Evolutionary conservation across 2,329 filamentous ascomycete species (phyloP), one percentile per base, ranked within the genome.

Genomic region (Aspergillus luchuensis): DNA sequence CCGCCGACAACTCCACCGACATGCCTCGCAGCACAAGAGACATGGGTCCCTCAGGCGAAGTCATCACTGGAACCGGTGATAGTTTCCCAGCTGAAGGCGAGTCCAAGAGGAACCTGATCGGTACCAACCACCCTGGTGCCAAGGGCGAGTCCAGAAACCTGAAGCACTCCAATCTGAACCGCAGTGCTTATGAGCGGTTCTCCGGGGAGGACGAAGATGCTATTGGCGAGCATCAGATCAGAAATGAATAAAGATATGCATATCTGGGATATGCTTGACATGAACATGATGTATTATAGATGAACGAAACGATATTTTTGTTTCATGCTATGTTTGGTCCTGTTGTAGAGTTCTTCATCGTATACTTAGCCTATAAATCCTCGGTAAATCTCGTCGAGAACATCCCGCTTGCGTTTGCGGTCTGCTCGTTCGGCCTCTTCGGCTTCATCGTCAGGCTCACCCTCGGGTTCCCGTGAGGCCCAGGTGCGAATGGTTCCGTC

Each of bases 401-500:
- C 89, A 71, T 91, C 88, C 47, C 91, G 83, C 78, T 96, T 97
- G 65, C 85, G 82, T 67, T 87, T 87, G 63, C 81, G 83, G 56
- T 76, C 77, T 10, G 76, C 71, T 39, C 79, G 77, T 63, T 82
- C 85, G n/a, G 81, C 79, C 21, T 83, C 78, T 36, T 83, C 80
- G 61, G 72, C 74, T 57, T 80, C 78, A 11, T 80, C 78, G 10
- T 74, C 69, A 2, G 70, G 71, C 36, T 74, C 76, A 5, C 81
- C 79, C 4, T 84, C 85, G 1, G 80, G 76, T 5, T 86, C 76
- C 38, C 80, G 79, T 2, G 91, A 90, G 67, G 84, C 82, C 92
- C 94, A 97, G 4, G 86, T 85, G 48, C 89, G 84, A 59, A 98
- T 94, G 56, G 89, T 89, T 0, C 94, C 94, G 72, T 97, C 92